Percentiles rank a stretch among this genome's conserved stretches.
These are phyloP conservation scores for Lunularia cruciata DNA, from an alignment of 225 moss, liverwort and hornwort species.

Conservation along the genomic window DNA sequence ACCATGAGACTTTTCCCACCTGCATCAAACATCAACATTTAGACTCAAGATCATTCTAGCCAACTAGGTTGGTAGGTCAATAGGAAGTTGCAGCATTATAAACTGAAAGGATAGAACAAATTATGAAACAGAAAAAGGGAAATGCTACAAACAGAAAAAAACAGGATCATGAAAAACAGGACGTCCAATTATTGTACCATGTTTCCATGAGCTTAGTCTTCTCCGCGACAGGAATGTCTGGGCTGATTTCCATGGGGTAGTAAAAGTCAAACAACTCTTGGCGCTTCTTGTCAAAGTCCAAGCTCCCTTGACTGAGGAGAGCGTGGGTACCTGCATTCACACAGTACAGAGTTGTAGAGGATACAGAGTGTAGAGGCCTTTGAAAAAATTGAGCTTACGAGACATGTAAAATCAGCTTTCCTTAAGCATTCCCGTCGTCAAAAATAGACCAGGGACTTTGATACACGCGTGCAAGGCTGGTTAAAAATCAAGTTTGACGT, in stretches of 20 bases:
- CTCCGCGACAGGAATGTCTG: slow-evolving; percentile 54
- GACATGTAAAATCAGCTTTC: too few species aligned
- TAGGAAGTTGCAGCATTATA: background rate
- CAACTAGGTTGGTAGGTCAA: background rate
- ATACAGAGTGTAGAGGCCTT: too few species aligned
- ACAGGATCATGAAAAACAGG: too few species aligned
- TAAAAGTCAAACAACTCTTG: slow-evolving; percentile 69
- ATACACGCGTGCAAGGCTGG: too few species aligned
- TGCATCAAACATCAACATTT: slow-evolving; percentile 24
- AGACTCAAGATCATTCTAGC: background rate
- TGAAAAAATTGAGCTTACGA: too few species aligned
- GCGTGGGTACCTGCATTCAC: slow-evolving; percentile 65
- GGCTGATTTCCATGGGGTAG: slow-evolving; percentile 67
- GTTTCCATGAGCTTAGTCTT: slow-evolving; percentile 76
- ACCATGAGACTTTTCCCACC: slow-evolving; percentile 81
- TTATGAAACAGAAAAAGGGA: background rate
- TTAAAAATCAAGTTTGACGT: too few species aligned
- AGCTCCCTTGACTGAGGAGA: slow-evolving; percentile 56
- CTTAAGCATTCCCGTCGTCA: too few species aligned
- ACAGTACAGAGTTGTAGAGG: too few species aligned
- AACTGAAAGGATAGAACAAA: background rate
- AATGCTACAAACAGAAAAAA: too few species aligned
- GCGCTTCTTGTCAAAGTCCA: slow-evolving; percentile 62
- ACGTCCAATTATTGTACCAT: too few species aligned
- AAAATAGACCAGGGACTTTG: too few species aligned